Evolutionary conservation across 257 asterid species (phyloP), one percentile per base, ranked within the genome.

Genomic region (Fraxinus quadrangulata): DNA sequence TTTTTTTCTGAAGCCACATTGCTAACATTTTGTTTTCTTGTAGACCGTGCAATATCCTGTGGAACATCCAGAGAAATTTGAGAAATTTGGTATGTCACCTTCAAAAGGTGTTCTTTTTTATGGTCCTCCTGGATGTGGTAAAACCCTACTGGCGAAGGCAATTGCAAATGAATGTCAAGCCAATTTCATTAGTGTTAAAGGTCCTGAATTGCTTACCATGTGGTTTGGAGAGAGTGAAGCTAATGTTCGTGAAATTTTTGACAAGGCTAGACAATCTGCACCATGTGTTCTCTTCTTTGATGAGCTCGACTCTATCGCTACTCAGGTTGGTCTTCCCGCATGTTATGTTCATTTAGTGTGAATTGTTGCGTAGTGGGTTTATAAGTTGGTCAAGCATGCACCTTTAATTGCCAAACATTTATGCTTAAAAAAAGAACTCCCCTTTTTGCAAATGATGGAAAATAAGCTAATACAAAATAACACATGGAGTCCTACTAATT

Each of bases 221-320:
- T 89, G 92, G 92, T 89, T 89, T 42, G 94, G 94, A 70, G 94
- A 89, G 82, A 89, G 94, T 84, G 94, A 89, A 73, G 92, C 94
- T n/a, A 89, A 89, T 80, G 92, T 89, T 56, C 88, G 92, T 24
- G 92, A 89, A 79, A 88, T 89, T 72, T 89, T 89, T 56, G 92
- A 87, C 81, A 89, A 89, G 82, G 94, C 94, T 59, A 85, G 94
- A 69, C 88, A 84, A 79, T 90, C 94, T 70, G 94, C 91, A 47
- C 94, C 92, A 16, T 90, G 92, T 77, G 90, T 86, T 63, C 90
- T 90, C 72, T 90, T 90, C 88, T 90, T 87, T 80, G 92, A 90
- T 61, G 91, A 89, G 79, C 92, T 88, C 0, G 94, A 89, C 77
- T 89, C 94, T 19, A 88, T 88, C 73, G 94, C 94, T 47, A 86